These are phyloP conservation scores for Colletotrichum phormii DNA, from an alignment of 2,329 filamentous ascomycete species.

Conservation along the genomic window DNA sequence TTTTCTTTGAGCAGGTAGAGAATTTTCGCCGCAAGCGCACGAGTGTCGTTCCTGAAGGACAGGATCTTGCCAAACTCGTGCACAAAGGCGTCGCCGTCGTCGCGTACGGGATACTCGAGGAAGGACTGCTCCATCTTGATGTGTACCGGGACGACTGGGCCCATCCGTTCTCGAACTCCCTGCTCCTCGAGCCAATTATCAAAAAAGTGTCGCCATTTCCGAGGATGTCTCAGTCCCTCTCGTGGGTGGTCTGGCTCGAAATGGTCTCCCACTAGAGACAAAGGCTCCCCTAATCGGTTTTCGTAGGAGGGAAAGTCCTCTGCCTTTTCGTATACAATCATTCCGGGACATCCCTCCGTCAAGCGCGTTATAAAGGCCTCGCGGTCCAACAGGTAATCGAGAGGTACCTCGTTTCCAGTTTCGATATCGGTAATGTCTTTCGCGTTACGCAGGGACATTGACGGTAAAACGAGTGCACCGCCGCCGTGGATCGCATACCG, in stretches of 20 bases:
- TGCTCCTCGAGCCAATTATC: constrained; percentile 44
- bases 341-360: constrained; percentile 42
- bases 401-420: constrained; percentile 42
- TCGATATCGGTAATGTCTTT: constrained; percentile 46
- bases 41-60: constrained; percentile 46
- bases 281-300: constrained; percentile 32
- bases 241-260: constrained; percentile 46
- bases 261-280: constrained; percentile 44
- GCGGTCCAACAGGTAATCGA: constrained; percentile 46
- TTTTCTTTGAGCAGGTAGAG: constrained; percentile 39
- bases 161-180: constrained; percentile 12
- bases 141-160: constrained; percentile 40
- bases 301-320: constrained; percentile 45
- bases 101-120: constrained; percentile 50
- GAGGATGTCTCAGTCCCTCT: constrained; percentile 40
- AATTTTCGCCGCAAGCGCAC: constrained; percentile 43
- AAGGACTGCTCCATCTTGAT: constrained; percentile 47
- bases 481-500: constrained; percentile 53
- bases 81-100: constrained; percentile 48
- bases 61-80: constrained; percentile 48
- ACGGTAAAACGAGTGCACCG: constrained; percentile 49
- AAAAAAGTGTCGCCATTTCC: constrained; percentile 44
- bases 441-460: constrained; percentile 49
- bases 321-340: constrained; percentile 43
- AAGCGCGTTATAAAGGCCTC: constrained; percentile 42